Evolutionary conservation across 2,329 filamentous ascomycete genomes (phyloP), one percentile per base, ranked within the genome.

Genomic region (Arthroderma sp.): DNA sequence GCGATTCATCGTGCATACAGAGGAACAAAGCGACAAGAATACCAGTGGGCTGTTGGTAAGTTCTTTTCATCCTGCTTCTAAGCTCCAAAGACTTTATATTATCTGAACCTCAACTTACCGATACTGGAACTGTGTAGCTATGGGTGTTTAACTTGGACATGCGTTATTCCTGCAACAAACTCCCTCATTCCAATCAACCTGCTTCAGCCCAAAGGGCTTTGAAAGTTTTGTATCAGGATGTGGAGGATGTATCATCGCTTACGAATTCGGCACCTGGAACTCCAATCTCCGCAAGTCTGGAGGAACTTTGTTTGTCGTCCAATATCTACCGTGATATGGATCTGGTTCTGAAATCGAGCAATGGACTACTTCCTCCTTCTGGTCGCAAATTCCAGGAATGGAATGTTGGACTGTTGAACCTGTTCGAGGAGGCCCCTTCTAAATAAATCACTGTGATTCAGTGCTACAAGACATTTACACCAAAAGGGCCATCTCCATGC

Each of bases 91-190:
- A 3, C 44, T 44, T 46, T 36, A 46, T 54, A 27, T 36, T 45
- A 40, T 36, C n/a, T 22, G 15, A 22, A 22, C 15, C 3, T 3
- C 15, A 22, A 22, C 15, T 22, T 22, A 22, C 15, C 15, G 15
- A 3, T 22, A 22, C 15, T 22, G 15, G 15, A 22, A 22, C 32
- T 36, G 4, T 34, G 6, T 38, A 74, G 59, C 50, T 78, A 29
- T 80, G 76, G 77, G 64, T 76, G 44, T 80, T 80, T 59, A 76
- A 77, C 5, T 73, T 75, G 0, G 70, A 77, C 47, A 64, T 80
- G 36, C 67, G 67, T 42, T 74, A 77, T 50, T 76, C 76, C 1
- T 72, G 66, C 6, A 70, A 36, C 68, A 40, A n/a, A 15, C n/a
- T 29, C 27, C 33, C 10, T n/a, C 5, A 38, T 4, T 10, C 22